Conservation (phyloP, 2,329 filamentous ascomycete species). For the Alternaria infectoria region DNA sequence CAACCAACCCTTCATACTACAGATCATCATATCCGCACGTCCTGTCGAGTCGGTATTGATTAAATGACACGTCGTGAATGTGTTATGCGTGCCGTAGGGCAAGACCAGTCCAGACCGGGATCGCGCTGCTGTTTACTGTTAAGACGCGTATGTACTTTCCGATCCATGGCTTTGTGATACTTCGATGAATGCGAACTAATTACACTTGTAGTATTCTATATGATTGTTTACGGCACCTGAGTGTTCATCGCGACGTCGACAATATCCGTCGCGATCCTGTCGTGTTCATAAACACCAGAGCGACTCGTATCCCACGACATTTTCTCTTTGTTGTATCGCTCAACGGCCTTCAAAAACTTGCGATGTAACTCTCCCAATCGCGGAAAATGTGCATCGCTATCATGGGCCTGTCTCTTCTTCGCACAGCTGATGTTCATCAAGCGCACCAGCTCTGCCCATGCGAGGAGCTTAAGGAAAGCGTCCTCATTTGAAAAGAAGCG, state of each 20-base stretch:
- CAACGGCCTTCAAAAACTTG: constrained; percentile 9
- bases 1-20: neutral
- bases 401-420: neutral
- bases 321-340: constrained; percentile 16
- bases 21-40: neutral
- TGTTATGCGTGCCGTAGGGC: neutral
- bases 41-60: neutral
- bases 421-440: constrained; percentile 12
- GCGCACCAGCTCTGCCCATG: constrained; percentile 19
- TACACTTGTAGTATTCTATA: neutral
- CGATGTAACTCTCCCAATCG: constrained; percentile 10
- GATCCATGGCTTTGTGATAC: too few species aligned
- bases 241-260: constrained; percentile 8
- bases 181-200: neutral
- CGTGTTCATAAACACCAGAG: neutral
- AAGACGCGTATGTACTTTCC: neutral
- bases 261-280: constrained; percentile 14
- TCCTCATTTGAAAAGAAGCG: constrained; percentile 10
- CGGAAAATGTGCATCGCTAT: neutral
- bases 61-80: neutral
- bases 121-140: neutral
- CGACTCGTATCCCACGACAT: constrained; percentile 1
- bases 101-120: neutral
- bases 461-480: constrained; percentile 15
- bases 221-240: neutral